A percentile compares a stretch with the other conserved stretches of the same genome.
Evolutionary conservation across 179 eudicot species (phyloP).

Genomic region (Patellifolia procumbens): DNA sequence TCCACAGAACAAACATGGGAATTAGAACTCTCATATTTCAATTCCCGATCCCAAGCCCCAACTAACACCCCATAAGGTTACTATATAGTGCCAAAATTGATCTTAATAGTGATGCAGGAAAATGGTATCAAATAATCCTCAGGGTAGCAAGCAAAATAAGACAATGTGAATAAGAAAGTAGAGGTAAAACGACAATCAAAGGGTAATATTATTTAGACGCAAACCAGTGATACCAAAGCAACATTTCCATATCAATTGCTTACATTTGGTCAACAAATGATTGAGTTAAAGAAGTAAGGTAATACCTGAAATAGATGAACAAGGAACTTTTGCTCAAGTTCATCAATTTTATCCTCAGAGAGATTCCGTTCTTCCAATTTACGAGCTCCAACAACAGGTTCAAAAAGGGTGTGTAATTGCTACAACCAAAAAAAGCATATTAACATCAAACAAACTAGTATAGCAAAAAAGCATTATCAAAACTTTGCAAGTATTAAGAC

Average conservation of each 20-base stretch:
- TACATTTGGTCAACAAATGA: not conserved
- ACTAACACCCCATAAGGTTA: no score
- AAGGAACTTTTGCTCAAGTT: constrained; percentile 40
- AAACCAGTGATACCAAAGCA: not conserved
- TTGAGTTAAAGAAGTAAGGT: not conserved
- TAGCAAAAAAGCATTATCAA: not conserved
- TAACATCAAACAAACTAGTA: constrained; percentile 6
- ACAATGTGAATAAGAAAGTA: no score
- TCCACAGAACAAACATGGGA: no score
- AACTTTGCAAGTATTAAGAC: not conserved
- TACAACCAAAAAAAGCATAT: not conserved
- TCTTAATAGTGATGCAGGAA: no score
- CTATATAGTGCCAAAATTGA: no score
- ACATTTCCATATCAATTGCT: not conserved
- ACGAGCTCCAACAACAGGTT: constrained; percentile 39
- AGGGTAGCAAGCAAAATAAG: no score
- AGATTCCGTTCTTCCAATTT: constrained; percentile 41
- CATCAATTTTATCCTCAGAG: constrained; percentile 37
- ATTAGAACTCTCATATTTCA: no score
- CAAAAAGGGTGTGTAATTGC: constrained; percentile 41
- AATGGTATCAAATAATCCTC: no score
- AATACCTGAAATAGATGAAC: constrained; percentile 43
- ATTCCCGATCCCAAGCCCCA: no score
- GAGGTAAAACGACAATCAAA: no score
- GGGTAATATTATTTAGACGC: not conserved